phyloP scores from a whole-genome alignment of 345 rosid species.

The Passiflora organensis region DNA sequence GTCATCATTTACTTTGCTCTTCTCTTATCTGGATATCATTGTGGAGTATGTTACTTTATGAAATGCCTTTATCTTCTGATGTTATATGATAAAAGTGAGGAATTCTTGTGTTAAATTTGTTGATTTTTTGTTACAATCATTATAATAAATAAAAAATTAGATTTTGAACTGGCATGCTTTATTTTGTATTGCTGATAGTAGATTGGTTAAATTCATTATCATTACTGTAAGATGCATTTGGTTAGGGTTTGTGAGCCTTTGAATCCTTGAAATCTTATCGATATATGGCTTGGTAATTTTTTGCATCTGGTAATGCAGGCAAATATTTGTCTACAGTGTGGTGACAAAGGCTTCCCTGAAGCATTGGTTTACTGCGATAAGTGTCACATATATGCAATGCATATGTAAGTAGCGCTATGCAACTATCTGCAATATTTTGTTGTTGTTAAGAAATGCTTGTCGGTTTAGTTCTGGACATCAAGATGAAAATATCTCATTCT shows the following conservation, averaged over 20 bases:
- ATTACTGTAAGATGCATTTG: background rate
- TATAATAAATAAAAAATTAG: too few species aligned
- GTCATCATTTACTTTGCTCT: background rate
- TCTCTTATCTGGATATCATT: background rate
- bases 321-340: conserved; percentile 48
- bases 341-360: conserved; percentile 38
- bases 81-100: too few species aligned
- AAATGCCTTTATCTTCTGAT: background rate
- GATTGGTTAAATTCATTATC: background rate
- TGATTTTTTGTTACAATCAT: too few species aligned
- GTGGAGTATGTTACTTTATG: background rate
- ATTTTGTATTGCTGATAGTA: background rate
- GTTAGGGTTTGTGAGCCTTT: background rate
- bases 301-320: conserved; percentile 28
- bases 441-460: background rate
- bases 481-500: background rate
- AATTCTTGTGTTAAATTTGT: too few species aligned
- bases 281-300: background rate
- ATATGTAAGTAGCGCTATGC: conserved; percentile 31
- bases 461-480: background rate
- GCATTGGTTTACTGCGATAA: conserved; percentile 41
- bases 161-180: background rate
- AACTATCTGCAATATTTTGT: background rate
- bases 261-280: background rate
- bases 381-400: conserved; percentile 40